Evolutionary conservation across 2,329 filamentous ascomycete genomes (phyloP).

Genomic region (Curvularia lunata): DNA sequence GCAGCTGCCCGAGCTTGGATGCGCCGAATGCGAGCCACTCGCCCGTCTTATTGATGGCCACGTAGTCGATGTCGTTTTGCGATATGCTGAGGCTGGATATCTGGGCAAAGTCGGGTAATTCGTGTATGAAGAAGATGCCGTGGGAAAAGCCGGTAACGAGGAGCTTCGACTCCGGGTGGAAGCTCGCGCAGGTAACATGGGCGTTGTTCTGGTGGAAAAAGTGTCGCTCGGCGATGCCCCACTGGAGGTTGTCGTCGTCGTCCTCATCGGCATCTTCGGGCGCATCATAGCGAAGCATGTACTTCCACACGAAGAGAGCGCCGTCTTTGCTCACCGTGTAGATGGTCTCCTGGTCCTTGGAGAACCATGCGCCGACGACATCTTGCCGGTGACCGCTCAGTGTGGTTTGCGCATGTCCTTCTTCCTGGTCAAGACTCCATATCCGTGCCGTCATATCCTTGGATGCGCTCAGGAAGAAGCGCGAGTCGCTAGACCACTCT

Average conservation of each 20-base stretch:
- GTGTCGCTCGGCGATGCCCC: constrained; percentile 89
- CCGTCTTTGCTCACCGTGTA: constrained; percentile 97
- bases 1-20: constrained; percentile 90
- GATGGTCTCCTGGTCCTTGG: constrained; percentile 89
- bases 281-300: constrained; percentile 66
- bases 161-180: constrained; percentile 85
- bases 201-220: constrained; percentile 94
- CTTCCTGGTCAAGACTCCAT: constrained; percentile 90
- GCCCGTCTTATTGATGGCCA: constrained; percentile 90
- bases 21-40: constrained; percentile 98
- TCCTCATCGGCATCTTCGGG: constrained; percentile 61
- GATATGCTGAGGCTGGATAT: constrained; percentile 95
- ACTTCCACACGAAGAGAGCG: constrained; percentile 94
- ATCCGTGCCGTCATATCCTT: constrained; percentile 92
- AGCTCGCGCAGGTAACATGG: constrained; percentile 86
- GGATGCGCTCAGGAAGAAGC: constrained; percentile 91
- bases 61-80: constrained; percentile 93
- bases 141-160: constrained; percentile 97
- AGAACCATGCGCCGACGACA: constrained; percentile 96
- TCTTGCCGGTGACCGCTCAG: constrained; percentile 89
- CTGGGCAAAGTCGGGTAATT: constrained; percentile 93
- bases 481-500: constrained; percentile 94
- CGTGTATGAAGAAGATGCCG: constrained; percentile 90
- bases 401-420: constrained; percentile 87
- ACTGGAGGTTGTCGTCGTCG: constrained; percentile 74